Conservation (phyloP, 2,329 filamentous ascomycete genomes). For the Bipolaris zeicola region DNA sequence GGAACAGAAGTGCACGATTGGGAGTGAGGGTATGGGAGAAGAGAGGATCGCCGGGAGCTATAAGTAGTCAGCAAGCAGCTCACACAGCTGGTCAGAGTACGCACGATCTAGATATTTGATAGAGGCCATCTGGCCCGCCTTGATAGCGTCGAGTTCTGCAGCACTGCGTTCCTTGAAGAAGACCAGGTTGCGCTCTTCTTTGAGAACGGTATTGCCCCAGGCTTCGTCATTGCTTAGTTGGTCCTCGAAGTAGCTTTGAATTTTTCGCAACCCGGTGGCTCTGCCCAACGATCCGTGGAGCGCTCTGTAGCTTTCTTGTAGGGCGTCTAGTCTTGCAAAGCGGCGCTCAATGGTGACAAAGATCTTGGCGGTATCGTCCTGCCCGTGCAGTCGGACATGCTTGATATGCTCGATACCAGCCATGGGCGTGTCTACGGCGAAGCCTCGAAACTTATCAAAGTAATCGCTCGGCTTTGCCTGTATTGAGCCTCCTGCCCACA, state of each 20-base stretch:
- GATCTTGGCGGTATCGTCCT: slow-evolving; percentile 57
- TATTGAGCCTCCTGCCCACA: slow-evolving; percentile 87
- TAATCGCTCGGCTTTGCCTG: slow-evolving; percentile 51
- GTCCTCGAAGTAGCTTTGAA: slow-evolving; percentile 2
- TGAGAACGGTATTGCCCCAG: slow-evolving; percentile 50
- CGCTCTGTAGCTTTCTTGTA: slow-evolving; percentile 19
- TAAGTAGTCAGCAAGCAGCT: slow-evolving; percentile 18
- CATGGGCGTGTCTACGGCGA: slow-evolving; percentile 17
- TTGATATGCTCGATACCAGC: slow-evolving; percentile 54
- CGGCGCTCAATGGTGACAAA: slow-evolving; percentile 65
- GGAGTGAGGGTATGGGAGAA: slow-evolving; percentile 68
- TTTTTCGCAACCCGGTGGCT: neutral
- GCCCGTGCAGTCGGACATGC: slow-evolving; percentile 57
- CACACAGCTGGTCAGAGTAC: slow-evolving; percentile 4
- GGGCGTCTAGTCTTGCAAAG: slow-evolving; percentile 43
- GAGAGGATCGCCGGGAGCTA: slow-evolving; percentile 58
- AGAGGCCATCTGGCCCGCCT: slow-evolving; percentile 31
- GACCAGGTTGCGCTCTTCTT: slow-evolving; percentile 66
- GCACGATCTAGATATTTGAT: slow-evolving; percentile 49
- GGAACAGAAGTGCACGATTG: slow-evolving; percentile 75
- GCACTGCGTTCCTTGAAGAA: slow-evolving; percentile 62
- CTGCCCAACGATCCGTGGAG: neutral
- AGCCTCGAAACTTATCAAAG: slow-evolving; percentile 10
- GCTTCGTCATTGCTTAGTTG: slow-evolving; percentile 14
- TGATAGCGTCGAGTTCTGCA: slow-evolving; percentile 44